Conservation (phyloP, 306 rosid genomes). For the Lathyrus oleraceus region DNA sequence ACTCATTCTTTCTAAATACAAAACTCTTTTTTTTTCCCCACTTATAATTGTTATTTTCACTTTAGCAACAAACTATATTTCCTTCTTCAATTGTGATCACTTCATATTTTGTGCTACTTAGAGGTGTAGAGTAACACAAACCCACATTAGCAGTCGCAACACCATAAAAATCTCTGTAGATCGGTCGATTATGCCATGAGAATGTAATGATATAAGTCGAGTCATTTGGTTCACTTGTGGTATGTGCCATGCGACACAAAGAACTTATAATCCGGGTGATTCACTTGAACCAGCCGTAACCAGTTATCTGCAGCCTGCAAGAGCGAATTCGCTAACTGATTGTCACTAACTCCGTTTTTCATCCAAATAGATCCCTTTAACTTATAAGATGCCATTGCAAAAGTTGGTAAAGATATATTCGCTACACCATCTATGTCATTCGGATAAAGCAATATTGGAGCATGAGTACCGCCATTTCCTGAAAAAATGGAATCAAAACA, state of each 20-base stretch:
- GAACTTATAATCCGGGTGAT: constrained; percentile 85
- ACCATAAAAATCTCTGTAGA: constrained; percentile 34
- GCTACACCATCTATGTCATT: constrained; percentile 58
- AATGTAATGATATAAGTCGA: constrained; percentile 23
- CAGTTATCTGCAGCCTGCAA: constrained; percentile 72
- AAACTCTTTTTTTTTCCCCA: not conserved
- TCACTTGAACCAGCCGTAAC: constrained; percentile 70
- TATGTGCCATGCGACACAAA: constrained; percentile 57
- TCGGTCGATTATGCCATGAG: constrained; percentile 27
- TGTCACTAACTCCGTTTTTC: constrained; percentile 52
- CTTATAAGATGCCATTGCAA: constrained; percentile 84
- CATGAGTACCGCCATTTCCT: constrained; percentile 54
- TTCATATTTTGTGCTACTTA: constrained; percentile 15
- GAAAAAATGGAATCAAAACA: constrained; percentile 13
- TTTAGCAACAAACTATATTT: constrained; percentile 5
- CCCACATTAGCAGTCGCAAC: constrained; percentile 32
- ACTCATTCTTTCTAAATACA: constrained; percentile 9
- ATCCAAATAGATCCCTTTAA: constrained; percentile 73
- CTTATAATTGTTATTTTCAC: not conserved
- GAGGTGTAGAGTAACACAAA: constrained; percentile 7
- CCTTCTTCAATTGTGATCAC: constrained; percentile 28
- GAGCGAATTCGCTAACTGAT: constrained; percentile 59
- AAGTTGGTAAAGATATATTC: constrained; percentile 56
- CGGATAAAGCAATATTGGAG: constrained; percentile 60
- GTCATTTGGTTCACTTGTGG: constrained; percentile 50